These are phyloP conservation scores for Emiliania huxleyi DNA, from an alignment of 78 protist genomes.

Conservation along the genomic window DNA sequence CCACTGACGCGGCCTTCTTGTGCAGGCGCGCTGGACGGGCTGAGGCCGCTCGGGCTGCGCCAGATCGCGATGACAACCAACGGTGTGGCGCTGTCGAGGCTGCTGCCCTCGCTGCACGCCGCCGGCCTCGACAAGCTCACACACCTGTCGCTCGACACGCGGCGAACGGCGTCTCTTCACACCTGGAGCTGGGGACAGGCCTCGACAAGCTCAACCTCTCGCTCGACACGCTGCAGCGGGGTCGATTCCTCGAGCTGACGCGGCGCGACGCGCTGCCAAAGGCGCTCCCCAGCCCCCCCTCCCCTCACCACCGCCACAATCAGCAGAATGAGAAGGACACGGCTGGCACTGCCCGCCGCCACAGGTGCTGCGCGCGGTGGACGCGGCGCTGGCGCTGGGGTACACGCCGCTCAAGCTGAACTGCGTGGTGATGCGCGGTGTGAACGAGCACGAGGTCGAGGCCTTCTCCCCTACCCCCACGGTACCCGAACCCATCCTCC, in stretches of 20 bases:
- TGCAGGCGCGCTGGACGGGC: background rate
- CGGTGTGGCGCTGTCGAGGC: slow-evolving; percentile 66
- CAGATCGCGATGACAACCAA: slow-evolving; percentile 74
- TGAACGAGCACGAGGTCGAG: slow-evolving; percentile 71
- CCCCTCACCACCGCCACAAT: background rate
- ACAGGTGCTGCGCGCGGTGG: background rate
- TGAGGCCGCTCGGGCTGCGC: background rate
- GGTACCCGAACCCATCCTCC: too few species aligned
- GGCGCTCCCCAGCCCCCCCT: background rate
- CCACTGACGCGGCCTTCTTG: too few species aligned
- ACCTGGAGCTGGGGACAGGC: too few species aligned
- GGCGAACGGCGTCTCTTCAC: too few species aligned
- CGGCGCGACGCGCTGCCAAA: slow-evolving; percentile 14
- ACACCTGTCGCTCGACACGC: background rate
- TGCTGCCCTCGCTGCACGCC: background rate
- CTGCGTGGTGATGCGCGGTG: slow-evolving; percentile 75
- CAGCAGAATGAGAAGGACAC: too few species aligned
- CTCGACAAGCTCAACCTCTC: too few species aligned
- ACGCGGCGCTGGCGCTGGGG: background rate
- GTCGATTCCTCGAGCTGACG: slow-evolving; percentile 46
- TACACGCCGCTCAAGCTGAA: slow-evolving; percentile 61
- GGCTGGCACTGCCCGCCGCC: too few species aligned
- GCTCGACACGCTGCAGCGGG: slow-evolving; percentile 68
- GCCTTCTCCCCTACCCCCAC: too few species aligned
- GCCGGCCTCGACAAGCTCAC: background rate